Evolutionary conservation across 2,329 filamentous ascomycete species (phyloP).

Genomic region (Pseudogymnoascus sp.): DNA sequence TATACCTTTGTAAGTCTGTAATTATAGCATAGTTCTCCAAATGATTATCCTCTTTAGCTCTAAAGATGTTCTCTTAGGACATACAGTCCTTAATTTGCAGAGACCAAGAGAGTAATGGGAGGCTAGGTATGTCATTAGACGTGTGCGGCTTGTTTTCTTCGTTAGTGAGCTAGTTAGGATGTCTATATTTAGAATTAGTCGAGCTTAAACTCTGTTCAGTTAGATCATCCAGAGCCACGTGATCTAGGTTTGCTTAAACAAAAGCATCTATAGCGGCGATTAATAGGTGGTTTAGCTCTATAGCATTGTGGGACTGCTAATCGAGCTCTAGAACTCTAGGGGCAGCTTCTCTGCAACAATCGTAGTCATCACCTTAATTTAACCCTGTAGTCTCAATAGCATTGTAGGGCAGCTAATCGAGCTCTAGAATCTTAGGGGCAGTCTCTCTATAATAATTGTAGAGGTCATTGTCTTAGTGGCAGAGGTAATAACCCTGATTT

Average conservation of each 20-base stretch:
- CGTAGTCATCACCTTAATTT: not conserved
- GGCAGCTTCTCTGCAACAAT: too few relatives aligned
- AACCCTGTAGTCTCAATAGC: not conserved
- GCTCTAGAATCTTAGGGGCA: too few relatives aligned
- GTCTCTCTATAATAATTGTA: too few relatives aligned
- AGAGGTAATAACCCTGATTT: not conserved
- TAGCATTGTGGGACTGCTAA: not conserved
- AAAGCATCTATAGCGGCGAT: not conserved
- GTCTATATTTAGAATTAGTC: too few relatives aligned
- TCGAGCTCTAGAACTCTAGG: not conserved
- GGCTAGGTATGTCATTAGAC: not conserved
- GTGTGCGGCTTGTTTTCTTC: not conserved
- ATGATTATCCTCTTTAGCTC: not conserved
- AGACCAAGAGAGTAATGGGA: too few relatives aligned
- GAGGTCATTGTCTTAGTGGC: too few relatives aligned
- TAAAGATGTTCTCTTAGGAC: not conserved
- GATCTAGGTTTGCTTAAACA: not conserved
- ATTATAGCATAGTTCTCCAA: not conserved
- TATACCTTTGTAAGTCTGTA: not conserved
- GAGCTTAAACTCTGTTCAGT: too few relatives aligned
- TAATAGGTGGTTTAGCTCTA: not conserved
- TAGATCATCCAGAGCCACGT: too few relatives aligned
- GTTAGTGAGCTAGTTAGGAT: not conserved
- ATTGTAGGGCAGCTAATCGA: not conserved
- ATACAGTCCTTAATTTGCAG: not conserved